These are phyloP conservation scores for Mariannaea sp. DNA, from an alignment of 2,329 filamentous ascomycete genomes.

Conservation along the genomic window DNA sequence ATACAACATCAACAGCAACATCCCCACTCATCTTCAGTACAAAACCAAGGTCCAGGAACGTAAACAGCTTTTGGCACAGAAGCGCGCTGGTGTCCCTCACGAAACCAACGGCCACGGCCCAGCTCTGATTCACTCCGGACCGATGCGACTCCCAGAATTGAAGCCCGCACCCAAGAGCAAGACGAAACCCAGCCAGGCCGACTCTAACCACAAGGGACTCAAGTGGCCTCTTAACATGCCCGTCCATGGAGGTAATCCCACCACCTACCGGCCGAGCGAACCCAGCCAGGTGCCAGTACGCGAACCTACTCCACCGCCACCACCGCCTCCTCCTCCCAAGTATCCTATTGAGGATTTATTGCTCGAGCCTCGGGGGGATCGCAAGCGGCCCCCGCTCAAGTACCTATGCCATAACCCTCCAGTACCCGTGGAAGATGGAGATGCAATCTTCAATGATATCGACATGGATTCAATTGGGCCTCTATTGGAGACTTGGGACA, in stretches of 20 bases:
- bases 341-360: slow-evolving; percentile 96
- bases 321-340: slow-evolving; percentile 78
- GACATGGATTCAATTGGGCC: slow-evolving; percentile 84
- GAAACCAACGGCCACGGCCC: slow-evolving; percentile 49
- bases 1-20: slow-evolving; percentile 85
- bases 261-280: slow-evolving; percentile 50
- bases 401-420: slow-evolving; percentile 73
- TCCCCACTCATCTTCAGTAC: slow-evolving; percentile 81
- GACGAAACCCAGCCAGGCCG: slow-evolving; percentile 51
- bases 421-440: slow-evolving; percentile 49
- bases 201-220: slow-evolving; percentile 49
- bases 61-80: slow-evolving; percentile 71
- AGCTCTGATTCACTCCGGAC: slow-evolving; percentile 47
- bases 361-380: slow-evolving; percentile 68
- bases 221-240: slow-evolving; percentile 43
- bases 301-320: slow-evolving; percentile 58
- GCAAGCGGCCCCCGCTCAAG: slow-evolving; percentile 74
- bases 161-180: slow-evolving; percentile 77
- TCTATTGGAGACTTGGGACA: slow-evolving; percentile 92
- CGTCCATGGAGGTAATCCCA: slow-evolving; percentile 50
- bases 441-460: slow-evolving; percentile 54
- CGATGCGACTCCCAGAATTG: slow-evolving; percentile 69
- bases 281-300: slow-evolving; percentile 42
- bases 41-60: slow-evolving; percentile 79
- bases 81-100: slow-evolving; percentile 57